phyloP scores from a whole-genome alignment of 1,284 basidiomycete genomes.

The Ceraceosorus guamensis region DNA sequence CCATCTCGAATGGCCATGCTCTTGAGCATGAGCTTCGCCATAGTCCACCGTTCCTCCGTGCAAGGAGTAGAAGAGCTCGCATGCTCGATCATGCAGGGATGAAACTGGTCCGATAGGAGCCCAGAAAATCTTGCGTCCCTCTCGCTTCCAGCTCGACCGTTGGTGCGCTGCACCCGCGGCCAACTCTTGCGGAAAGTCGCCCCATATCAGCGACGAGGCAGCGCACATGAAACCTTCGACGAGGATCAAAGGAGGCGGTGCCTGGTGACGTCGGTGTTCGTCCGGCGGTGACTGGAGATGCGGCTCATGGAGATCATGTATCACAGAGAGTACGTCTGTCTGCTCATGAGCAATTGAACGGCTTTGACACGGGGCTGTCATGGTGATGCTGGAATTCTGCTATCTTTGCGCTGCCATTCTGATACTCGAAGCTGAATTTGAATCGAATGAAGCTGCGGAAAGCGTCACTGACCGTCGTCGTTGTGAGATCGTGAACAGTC shows the following conservation, averaged over 20 bases:
- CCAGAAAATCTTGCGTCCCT: constrained; percentile 12
- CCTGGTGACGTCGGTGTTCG: too few species aligned
- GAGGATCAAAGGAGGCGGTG: constrained; percentile 49
- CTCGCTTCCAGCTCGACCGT: background rate
- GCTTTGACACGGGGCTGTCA: too few species aligned
- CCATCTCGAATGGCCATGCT: constrained; percentile 52
- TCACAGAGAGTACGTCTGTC: too few species aligned
- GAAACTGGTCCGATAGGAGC: constrained; percentile 53
- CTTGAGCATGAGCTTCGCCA: constrained; percentile 49
- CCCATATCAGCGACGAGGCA: constrained; percentile 53
- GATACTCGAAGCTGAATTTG: too few species aligned
- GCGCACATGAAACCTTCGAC: constrained; percentile 58
- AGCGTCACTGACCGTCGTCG: too few species aligned
- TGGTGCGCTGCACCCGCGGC: constrained; percentile 19
- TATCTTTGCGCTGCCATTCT: too few species aligned
- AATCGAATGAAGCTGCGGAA: too few species aligned
- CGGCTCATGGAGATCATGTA: too few species aligned
- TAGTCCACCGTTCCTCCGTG: constrained; percentile 55
- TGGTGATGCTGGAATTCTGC: too few species aligned
- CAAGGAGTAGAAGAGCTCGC: constrained; percentile 57
- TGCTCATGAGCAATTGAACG: too few species aligned
- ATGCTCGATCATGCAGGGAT: constrained; percentile 58
- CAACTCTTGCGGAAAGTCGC: constrained; percentile 50
- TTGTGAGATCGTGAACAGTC: too few species aligned
- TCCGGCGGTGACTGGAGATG: too few species aligned